Base-by-base conservation (phyloP, 2,329 filamentous ascomycete genomes). In the Cadophora gregata region DNA sequence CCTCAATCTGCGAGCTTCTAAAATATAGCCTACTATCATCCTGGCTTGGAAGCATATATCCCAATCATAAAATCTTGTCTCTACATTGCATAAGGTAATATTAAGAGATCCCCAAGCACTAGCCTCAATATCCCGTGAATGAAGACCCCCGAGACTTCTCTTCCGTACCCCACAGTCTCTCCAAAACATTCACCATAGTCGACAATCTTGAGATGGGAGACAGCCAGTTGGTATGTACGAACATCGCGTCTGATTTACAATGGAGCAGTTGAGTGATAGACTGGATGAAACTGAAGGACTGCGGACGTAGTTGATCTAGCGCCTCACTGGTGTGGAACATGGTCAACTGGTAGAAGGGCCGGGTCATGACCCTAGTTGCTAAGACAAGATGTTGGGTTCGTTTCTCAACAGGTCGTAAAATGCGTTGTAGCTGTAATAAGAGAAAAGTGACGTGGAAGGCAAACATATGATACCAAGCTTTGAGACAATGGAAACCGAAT, bases 341-440 rank as follows among this genome's bases (percentile, higher is more conserved):
- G 12, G 3, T 55, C 25, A 14, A 36, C 51, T 36, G 31, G 51
- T n/a, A 21, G 29, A n/a, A 24, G 5, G 29, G 29, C 1, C 4
- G 21, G 29, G 3, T 36, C 29, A 31, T 55, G 27, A 24, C 24
- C 3, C 25, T 3, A 51, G 29, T 19, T 27, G 51, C 29, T 9
- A 36, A 21, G 29, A 47, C 8, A 47, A 1, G 21, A 47, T 21
- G 5, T 7, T 10, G 51, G 19, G 51, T 9, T 33, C 27, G 27
- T 7, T 65, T 25, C 70, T 68, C 3, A 73, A 31, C 42, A 62
- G 59, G 42, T 65, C 69, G 55, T 67, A 72, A 38, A 64, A 64
- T 1, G 63, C 31, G 0, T 81, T 81, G 74, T 79, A 82, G 69
- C 84, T 85, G 73, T 85, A 85, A 71, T 84, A 85, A 19, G 38